Evolutionary conservation across 495 filamentous ascomycete genomes (phyloP).

Genomic region (Bacidia gigantensis): DNA sequence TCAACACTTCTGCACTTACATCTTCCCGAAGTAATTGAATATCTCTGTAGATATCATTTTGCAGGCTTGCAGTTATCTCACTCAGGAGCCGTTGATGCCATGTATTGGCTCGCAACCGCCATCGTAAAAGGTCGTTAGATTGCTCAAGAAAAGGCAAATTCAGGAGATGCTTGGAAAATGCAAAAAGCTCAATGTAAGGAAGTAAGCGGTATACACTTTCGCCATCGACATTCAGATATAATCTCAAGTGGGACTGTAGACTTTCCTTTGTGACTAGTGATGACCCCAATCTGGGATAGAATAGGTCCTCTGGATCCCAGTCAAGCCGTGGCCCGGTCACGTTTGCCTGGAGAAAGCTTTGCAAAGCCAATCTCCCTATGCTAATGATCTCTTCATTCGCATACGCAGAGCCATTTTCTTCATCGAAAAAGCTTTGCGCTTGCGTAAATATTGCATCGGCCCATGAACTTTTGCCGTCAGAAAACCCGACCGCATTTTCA

Average conservation of each 20-base stretch:
- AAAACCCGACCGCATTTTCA: background rate
- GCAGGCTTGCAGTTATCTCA: slow-evolving; percentile 54
- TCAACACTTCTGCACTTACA: slow-evolving; percentile 42
- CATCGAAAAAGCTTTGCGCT: background rate
- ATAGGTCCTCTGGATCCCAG: slow-evolving; percentile 35
- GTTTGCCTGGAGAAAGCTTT: slow-evolving; percentile 80
- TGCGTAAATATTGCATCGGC: background rate
- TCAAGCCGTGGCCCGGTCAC: slow-evolving; percentile 75
- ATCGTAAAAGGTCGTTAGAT: slow-evolving; percentile 9
- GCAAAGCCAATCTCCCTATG: slow-evolving; percentile 57
- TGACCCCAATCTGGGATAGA: slow-evolving; percentile 36
- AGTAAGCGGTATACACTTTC: slow-evolving; percentile 75
- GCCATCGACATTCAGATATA: slow-evolving; percentile 64
- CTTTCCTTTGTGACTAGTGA: slow-evolving; percentile 19
- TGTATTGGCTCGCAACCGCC: slow-evolving; percentile 57
- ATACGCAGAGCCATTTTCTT: background rate
- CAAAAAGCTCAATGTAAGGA: slow-evolving; percentile 68
- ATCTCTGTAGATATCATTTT: slow-evolving; percentile 42
- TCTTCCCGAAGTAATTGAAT: slow-evolving; percentile 25
- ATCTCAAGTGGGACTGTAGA: slow-evolving; percentile 40
- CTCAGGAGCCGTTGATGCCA: slow-evolving; percentile 80
- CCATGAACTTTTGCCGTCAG: background rate
- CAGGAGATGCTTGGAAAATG: slow-evolving; percentile 57
- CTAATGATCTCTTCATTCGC: slow-evolving; percentile 28
- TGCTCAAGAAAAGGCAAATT: slow-evolving; percentile 29